Conservation (phyloP, 768 basidiomycete genomes). For the Rhodotorula babjevae region DNA sequence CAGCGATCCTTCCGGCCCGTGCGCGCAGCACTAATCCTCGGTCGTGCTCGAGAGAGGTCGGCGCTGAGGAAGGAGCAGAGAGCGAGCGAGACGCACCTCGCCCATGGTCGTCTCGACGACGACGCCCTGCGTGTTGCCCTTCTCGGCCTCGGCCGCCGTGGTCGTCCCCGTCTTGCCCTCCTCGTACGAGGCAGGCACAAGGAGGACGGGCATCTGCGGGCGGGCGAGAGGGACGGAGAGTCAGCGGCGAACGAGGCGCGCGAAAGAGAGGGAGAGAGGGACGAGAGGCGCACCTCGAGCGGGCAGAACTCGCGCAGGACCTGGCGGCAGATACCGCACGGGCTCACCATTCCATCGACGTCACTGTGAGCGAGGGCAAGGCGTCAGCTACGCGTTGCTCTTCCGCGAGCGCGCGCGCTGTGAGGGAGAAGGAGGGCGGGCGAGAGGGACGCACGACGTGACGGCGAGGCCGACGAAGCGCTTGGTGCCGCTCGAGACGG, state of each 20-base stretch:
- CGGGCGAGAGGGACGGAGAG: too few relatives aligned
- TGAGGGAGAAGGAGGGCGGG: neutral
- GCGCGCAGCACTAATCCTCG: too few relatives aligned
- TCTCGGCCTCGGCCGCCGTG: conserved; percentile 7
- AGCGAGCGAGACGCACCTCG: conserved; percentile 12
- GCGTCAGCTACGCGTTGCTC: too few relatives aligned
- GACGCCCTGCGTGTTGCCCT: neutral
- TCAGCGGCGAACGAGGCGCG: too few relatives aligned
- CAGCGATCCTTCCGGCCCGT: too few relatives aligned
- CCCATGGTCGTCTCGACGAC: conserved; percentile 32
- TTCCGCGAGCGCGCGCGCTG: too few relatives aligned
- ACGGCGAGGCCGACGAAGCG: conserved; percentile 73
- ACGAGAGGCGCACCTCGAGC: conserved; percentile 47
- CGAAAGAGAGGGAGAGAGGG: too few relatives aligned
- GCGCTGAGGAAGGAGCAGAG: neutral
- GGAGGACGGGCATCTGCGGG: conserved; percentile 30
- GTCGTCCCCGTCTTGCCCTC: conserved; percentile 3
- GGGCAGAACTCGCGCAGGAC: conserved; percentile 69
- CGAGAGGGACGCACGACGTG: conserved; percentile 58
- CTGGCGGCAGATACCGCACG: conserved; percentile 92
- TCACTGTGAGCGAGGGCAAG: conserved; percentile 65
- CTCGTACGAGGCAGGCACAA: conserved; percentile 15
- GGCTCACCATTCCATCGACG: conserved; percentile 63
- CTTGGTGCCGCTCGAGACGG: conserved; percentile 71
- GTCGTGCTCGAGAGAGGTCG: neutral